phyloP scores from a whole-genome alignment of 106 monocot species.

The Dioscorea alata region DNA sequence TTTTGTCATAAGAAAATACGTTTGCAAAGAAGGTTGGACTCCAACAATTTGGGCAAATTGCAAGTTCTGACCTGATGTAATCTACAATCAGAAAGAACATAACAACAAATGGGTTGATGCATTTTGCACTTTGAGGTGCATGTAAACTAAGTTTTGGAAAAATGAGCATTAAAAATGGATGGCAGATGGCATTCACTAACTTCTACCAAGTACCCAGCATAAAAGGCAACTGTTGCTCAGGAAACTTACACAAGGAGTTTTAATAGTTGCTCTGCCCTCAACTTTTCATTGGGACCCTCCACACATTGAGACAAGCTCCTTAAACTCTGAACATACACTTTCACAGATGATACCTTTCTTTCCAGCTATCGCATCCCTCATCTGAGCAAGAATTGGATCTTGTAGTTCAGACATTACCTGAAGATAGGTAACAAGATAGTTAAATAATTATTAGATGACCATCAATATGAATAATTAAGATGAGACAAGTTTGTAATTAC shows the following conservation, averaged over 20 bases:
- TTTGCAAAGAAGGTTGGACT: too few relatives aligned
- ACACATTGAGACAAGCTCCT: slow-evolving; percentile 69
- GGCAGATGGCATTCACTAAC: background rate
- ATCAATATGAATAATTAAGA: background rate
- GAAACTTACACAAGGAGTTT: slow-evolving; percentile 53
- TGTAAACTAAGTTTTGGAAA: background rate
- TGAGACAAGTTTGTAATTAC: too few relatives aligned
- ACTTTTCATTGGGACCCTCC: slow-evolving; percentile 74
- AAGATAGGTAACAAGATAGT: background rate
- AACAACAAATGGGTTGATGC: too few relatives aligned
- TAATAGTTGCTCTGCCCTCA: slow-evolving; percentile 51
- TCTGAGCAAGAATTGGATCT: slow-evolving; percentile 60
- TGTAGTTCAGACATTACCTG: slow-evolving; percentile 74
- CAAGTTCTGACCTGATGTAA: too few relatives aligned
- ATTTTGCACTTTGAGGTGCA: too few relatives aligned
- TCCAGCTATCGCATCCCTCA: slow-evolving; percentile 33
- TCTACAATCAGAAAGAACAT: too few relatives aligned
- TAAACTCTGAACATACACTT: slow-evolving; percentile 61
- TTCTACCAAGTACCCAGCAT: background rate
- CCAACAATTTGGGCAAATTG: too few relatives aligned
- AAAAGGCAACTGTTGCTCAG: background rate
- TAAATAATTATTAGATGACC: background rate
- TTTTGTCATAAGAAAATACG: too few relatives aligned
- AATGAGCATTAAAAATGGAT: background rate
- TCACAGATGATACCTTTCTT: slow-evolving; percentile 75